phyloP scores from a whole-genome alignment of 2,329 filamentous ascomycete genomes.

The Nemania sp. region DNA sequence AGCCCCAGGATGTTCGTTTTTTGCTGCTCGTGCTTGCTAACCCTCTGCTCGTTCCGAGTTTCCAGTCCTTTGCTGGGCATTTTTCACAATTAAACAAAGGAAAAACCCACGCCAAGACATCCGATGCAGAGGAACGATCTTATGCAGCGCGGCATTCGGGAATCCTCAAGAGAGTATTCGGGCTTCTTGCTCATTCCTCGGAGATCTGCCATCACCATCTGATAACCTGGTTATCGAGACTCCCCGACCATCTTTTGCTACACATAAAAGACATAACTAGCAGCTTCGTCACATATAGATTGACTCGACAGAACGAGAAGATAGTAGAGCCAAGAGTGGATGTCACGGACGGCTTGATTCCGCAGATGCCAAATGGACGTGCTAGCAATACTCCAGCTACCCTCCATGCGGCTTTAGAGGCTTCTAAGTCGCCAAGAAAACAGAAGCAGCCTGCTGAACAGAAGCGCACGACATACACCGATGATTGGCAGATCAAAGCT shows the following conservation, averaged over 20 bases:
- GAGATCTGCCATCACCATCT: slow-evolving; percentile 81
- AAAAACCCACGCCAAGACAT: slow-evolving; percentile 30
- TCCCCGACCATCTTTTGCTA: slow-evolving; percentile 75
- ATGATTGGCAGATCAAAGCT: slow-evolving; percentile 91
- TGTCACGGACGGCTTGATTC: slow-evolving; percentile 75
- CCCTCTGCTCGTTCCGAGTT: slow-evolving; percentile 72
- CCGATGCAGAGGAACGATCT: slow-evolving; percentile 39
- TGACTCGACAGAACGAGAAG: slow-evolving; percentile 77
- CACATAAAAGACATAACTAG: slow-evolving; percentile 80
- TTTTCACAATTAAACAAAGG: slow-evolving; percentile 52
- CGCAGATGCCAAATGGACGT: slow-evolving; percentile 75
- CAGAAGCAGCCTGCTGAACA: slow-evolving; percentile 66
- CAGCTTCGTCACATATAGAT: slow-evolving; percentile 83
- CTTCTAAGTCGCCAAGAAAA: slow-evolving; percentile 63
- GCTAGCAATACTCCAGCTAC: slow-evolving; percentile 72
- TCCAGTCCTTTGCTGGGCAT: slow-evolving; percentile 56
- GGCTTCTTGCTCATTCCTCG: slow-evolving; percentile 80
- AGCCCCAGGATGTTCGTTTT: slow-evolving; percentile 79
- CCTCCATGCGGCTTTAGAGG: slow-evolving; percentile 80
- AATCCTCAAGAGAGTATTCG: slow-evolving; percentile 86
- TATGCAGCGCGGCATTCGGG: slow-evolving; percentile 76
- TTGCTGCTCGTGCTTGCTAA: slow-evolving; percentile 83
- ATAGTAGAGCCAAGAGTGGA: slow-evolving; percentile 71
- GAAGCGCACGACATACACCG: slow-evolving; percentile 70
- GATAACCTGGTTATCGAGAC: slow-evolving; percentile 81